Conservation (phyloP, 371 early-diverging fungal genomes). For the Rhizopus stolonifer region DNA sequence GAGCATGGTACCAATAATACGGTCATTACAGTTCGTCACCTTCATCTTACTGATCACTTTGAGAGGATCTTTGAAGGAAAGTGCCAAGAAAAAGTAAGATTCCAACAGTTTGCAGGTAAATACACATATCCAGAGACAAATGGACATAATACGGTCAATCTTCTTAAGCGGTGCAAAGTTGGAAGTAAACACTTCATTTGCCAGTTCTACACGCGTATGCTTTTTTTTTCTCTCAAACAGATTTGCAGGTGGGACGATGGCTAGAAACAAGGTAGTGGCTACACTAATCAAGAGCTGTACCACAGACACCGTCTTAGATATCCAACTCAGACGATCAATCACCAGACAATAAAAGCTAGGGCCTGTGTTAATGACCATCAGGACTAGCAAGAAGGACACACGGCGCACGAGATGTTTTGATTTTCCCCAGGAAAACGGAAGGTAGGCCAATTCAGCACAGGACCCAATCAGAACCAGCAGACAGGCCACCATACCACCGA, state of each 20-base stretch:
- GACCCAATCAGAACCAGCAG: conserved; percentile 67
- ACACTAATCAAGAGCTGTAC: conserved; percentile 69
- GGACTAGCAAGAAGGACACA: conserved; percentile 56
- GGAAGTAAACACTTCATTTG: conserved; percentile 74
- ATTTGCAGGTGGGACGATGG: conserved; percentile 67
- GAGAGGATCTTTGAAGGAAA: conserved; percentile 83
- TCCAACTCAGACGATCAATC: conserved; percentile 44
- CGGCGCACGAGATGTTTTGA: conserved; percentile 63
- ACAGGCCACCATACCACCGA: conserved; percentile 76
- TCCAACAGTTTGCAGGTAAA: conserved; percentile 80
- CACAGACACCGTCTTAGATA: conserved; percentile 62
- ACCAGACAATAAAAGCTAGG: conserved; percentile 68
- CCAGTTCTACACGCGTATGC: conserved; percentile 46
- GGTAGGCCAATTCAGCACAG: conserved; percentile 69
- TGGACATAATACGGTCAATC: conserved; percentile 75
- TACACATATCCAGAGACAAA: conserved; percentile 75
- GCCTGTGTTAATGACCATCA: conserved; percentile 64
- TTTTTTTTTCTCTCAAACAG: conserved; percentile 57
- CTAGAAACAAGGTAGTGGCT: conserved; percentile 62
- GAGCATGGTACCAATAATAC: conserved; percentile 44
- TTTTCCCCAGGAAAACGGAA: conserved; percentile 64
- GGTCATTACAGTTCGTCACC: conserved; percentile 60
- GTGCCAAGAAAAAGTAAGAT: conserved; percentile 83
- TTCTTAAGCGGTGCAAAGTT: conserved; percentile 75
- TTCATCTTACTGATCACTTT: conserved; percentile 64